Evolutionary conservation across 2,329 filamentous ascomycete genomes (phyloP).

Genomic region (Penicillium sp.): DNA sequence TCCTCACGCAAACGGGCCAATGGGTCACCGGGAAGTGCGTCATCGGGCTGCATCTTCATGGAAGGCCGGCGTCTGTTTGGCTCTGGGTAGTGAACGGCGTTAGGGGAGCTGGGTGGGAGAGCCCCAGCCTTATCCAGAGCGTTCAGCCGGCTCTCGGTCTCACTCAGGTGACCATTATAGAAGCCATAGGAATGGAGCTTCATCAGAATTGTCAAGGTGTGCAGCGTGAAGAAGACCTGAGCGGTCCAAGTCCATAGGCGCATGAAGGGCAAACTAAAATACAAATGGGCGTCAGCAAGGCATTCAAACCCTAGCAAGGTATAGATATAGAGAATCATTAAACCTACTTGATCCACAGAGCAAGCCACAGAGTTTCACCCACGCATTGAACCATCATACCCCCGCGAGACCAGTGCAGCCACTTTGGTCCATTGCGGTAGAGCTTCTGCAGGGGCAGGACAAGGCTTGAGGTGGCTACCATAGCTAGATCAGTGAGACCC

Average conservation of each 20-base stretch:
- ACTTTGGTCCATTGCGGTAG: slow-evolving; percentile 61
- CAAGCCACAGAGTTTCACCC: slow-evolving; percentile 78
- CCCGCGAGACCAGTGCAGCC: slow-evolving; percentile 72
- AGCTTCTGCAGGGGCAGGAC: slow-evolving; percentile 74
- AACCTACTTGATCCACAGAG: slow-evolving; percentile 73
- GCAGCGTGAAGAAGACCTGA: slow-evolving; percentile 91
- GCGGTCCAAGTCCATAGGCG: slow-evolving; percentile 95
- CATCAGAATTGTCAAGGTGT: slow-evolving; percentile 92
- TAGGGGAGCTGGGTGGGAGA: slow-evolving; percentile 60
- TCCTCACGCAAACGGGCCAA: slow-evolving; percentile 78
- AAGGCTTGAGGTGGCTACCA: slow-evolving; percentile 76
- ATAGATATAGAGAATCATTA: not conserved
- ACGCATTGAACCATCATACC: slow-evolving; percentile 84
- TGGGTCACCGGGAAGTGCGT: slow-evolving; percentile 50
- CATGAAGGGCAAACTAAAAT: slow-evolving; percentile 71
- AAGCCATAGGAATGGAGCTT: slow-evolving; percentile 99
- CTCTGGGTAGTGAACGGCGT: slow-evolving; percentile 76
- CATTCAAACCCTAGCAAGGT: not conserved
- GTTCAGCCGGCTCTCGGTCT: slow-evolving; percentile 79
- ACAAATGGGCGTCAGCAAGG: not conserved
- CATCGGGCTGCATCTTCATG: slow-evolving; percentile 25
- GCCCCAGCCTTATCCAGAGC: slow-evolving; percentile 77
- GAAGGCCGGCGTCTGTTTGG: slow-evolving; percentile 42
- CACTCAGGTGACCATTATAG: slow-evolving; percentile 93
- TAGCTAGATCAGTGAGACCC: slow-evolving; percentile 78